A percentile compares a stretch with the other conserved stretches of the same genome.
These are phyloP conservation scores for Corynespora cassiicola DNA, from an alignment of 2,329 filamentous ascomycete species.

Conservation along the genomic window DNA sequence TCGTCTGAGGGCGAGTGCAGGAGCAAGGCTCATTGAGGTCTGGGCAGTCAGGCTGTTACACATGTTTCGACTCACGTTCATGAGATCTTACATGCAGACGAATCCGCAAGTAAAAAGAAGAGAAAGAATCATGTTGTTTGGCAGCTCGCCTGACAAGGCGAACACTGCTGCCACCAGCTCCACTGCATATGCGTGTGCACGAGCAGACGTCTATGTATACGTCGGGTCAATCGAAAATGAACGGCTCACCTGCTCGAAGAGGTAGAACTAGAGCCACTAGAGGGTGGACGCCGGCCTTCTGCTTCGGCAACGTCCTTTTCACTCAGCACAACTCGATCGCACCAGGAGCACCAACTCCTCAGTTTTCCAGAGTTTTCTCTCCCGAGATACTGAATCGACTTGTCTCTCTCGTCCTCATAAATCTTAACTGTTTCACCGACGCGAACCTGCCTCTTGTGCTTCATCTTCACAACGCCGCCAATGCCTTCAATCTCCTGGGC, in stretches of 20 bases:
- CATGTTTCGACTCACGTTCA: too few species aligned
- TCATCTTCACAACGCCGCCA: constrained; percentile 85
- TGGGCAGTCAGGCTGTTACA: too few species aligned
- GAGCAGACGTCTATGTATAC: too few species aligned
- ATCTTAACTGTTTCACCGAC: constrained; percentile 87
- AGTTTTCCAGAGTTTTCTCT: constrained; percentile 72
- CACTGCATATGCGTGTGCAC: too few species aligned
- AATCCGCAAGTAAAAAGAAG: too few species aligned
- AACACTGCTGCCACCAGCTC: too few species aligned
- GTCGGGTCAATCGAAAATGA: too few species aligned
- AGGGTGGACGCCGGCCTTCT: constrained; percentile 19
- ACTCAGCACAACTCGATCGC: constrained; percentile 74
- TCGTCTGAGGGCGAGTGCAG: too few species aligned
- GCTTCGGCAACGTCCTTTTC: constrained; percentile 48
- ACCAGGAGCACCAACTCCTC: constrained; percentile 94
- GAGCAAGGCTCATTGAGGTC: too few species aligned
- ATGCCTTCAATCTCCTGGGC: constrained; percentile 92
- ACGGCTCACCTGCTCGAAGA: constrained; percentile 13
- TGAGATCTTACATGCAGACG: too few species aligned
- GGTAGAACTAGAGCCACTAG: constrained; percentile 24
- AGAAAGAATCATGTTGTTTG: too few species aligned
- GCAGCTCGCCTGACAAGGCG: too few species aligned
- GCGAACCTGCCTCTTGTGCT: constrained; percentile 80
- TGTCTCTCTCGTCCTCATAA: constrained; percentile 67
- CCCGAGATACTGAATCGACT: constrained; percentile 64